phyloP scores from a whole-genome alignment of 345 rosid species.

The Euphorbia tirucalli region DNA sequence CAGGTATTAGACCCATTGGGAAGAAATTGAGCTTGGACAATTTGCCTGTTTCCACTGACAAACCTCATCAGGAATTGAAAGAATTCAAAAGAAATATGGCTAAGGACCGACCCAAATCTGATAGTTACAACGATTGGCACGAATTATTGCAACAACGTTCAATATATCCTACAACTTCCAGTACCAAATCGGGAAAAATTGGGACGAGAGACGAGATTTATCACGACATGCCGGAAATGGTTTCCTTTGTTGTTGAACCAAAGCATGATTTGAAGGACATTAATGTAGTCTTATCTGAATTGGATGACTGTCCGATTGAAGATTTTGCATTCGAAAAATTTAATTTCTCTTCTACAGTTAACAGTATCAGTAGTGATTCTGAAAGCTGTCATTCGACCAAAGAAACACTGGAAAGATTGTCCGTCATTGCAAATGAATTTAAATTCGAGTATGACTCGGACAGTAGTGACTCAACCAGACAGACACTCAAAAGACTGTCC shows the following conservation, averaged over 20 bases:
- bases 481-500: constrained; percentile 11
- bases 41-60: constrained; percentile 14
- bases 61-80: constrained; percentile 19
- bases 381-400: constrained; percentile 6
- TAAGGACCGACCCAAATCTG: not conserved
- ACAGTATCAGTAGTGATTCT: no score
- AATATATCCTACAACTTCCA: not conserved
- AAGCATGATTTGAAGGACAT: constrained; percentile 23
- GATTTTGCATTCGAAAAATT: not conserved
- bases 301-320: constrained; percentile 11
- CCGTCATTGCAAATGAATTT: constrained; percentile 9
- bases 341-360: no score
- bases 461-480: constrained; percentile 5
- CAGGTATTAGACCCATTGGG: constrained; percentile 11
- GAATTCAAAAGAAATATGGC: not conserved
- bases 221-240: constrained; percentile 28
- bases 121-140: not conserved
- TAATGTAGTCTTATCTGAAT: not conserved
- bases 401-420: constrained; percentile 11
- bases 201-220: no score
- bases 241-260: constrained; percentile 29
- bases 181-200: constrained; percentile 14
- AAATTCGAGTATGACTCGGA: constrained; percentile 5
- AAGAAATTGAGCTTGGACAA: not conserved
- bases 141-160: not conserved